Percentiles rank a stretch among this genome's conserved stretches.
Conservation (phyloP, 257 asterid species). For the Solanum paucissectum region DNA sequence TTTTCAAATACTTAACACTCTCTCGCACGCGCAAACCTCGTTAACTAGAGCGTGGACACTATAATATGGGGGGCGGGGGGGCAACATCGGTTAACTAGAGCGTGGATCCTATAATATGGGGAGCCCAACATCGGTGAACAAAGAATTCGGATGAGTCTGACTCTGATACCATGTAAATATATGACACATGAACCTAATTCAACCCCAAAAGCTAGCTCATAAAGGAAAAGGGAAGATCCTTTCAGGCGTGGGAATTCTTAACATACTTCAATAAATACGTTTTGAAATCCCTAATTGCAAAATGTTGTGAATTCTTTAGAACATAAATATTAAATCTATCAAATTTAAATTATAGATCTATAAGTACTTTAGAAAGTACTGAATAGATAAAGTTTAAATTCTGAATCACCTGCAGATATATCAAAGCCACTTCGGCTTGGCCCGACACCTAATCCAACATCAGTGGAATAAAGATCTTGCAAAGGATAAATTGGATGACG, state of each 20-base stretch:
- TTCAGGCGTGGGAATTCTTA: background rate
- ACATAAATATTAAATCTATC: background rate
- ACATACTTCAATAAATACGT: background rate
- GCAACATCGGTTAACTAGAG: no score
- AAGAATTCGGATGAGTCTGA: background rate
- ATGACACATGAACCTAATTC: no score
- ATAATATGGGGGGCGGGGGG: background rate
- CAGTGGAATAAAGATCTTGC: slow-evolving; percentile 4
- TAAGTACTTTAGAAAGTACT: background rate
- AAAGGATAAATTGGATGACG: background rate
- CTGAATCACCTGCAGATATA: background rate
- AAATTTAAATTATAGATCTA: background rate
- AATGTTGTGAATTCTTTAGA: background rate
- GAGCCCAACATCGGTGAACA: background rate
- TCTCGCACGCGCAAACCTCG: background rate
- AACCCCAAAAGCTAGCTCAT: background rate
- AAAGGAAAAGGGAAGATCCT: background rate
- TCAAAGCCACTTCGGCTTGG: background rate
- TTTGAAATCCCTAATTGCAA: background rate
- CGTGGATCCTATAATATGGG: background rate
- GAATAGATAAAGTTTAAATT: background rate
- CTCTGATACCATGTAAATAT: background rate
- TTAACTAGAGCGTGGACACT: no score
- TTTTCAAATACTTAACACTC: background rate
- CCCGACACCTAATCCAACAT: slow-evolving; percentile 1